A percentile compares a stretch with the other conserved stretches of the same genome.
These are phyloP conservation scores for Pneumocystis jirovecii DNA, from an alignment of 1,139 yeast species.

Conservation along the genomic window DNA sequence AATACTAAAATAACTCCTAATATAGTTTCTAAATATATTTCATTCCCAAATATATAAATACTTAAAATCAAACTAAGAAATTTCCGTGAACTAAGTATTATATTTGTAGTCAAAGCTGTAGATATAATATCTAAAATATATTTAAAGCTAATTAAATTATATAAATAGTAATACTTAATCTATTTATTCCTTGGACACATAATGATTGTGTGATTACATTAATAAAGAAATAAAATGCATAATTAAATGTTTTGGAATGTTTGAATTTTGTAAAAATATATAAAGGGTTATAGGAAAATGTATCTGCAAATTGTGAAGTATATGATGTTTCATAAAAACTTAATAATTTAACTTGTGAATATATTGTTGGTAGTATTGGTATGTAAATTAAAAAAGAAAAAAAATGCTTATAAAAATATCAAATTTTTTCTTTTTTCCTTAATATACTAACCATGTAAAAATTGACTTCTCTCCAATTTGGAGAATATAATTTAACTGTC, in stretches of 20 bases:
- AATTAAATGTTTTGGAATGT: slow-evolving; percentile 13
- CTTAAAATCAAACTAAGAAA: slow-evolving; percentile 45
- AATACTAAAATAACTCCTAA: slow-evolving; percentile 40
- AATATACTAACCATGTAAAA: slow-evolving; percentile 31
- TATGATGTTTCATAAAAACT: slow-evolving; percentile 10
- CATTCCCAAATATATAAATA: slow-evolving; percentile 30
- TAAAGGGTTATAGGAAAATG: slow-evolving; percentile 2
- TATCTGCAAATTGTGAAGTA: neutral
- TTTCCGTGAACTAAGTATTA: slow-evolving; percentile 46
- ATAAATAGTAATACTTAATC: slow-evolving; percentile 29
- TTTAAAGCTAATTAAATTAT: neutral
- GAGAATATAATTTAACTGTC: slow-evolving; percentile 37
- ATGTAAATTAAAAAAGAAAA: slow-evolving; percentile 43
- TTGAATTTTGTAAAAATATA: neutral
- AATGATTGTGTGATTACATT: slow-evolving; percentile 49
- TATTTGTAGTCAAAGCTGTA: slow-evolving; percentile 46
- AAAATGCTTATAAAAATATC: slow-evolving; percentile 26
- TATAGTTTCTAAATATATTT: slow-evolving; percentile 26
- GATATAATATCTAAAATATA: slow-evolving; percentile 24
- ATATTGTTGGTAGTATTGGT: slow-evolving; percentile 22
- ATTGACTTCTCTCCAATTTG: slow-evolving; percentile 49
- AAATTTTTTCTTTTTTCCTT: neutral
- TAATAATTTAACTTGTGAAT: slow-evolving; percentile 16
- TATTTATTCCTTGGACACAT: slow-evolving; percentile 55
- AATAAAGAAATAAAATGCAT: slow-evolving; percentile 23